Evolutionary conservation across 2,329 filamentous ascomycete genomes (phyloP), one percentile per base, ranked within the genome.

Genomic region (Monilinia vaccinii-corymbosi): DNA sequence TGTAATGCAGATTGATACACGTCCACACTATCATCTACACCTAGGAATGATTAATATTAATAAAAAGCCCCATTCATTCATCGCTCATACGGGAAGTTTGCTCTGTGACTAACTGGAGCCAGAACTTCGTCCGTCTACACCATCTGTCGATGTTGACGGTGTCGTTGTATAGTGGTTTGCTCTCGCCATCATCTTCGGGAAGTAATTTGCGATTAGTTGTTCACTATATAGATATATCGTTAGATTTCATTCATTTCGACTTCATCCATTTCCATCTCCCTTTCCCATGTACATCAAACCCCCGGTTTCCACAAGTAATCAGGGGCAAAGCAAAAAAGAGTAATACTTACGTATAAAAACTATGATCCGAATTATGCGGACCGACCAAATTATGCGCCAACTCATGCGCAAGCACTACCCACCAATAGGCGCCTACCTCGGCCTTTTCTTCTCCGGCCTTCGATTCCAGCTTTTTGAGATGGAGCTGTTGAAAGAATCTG

Each of bases 401-500:
- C 75, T 99, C 95, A 72, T 99, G 94, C 63, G 91, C 95, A 63
- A 97, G 73, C n/a, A 94, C 91, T 64, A 96, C 88, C 83, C 88
- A 97, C 93, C 93, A 97, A 78, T 92, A 96, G 1, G 87, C 82
- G 60, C 84, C 77, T 3, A 89, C 89, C 62, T 94, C 88, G 4
- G 83, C 78, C 71, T 78, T 84, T 18, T 77, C 81, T 58, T 79
- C 75, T 2, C 72, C 66, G 47, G 25, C 72, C 52, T 60, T 75
- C 52, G 65, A 66, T 62, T 66, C 70, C 51, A 84, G 72, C 63
- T 77, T 73, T 16, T 75, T 69, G 48, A 83, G 78, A 70, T 97
- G 93, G 36, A 97, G 75, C 69, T 93, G 85, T 62, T 87, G 75
- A 72, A 92, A 97, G 77, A 90, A 96, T 21, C 89, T 81, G 64